phyloP scores from a whole-genome alignment of 257 asterid genomes.

The Euphrasia confusa region DNA sequence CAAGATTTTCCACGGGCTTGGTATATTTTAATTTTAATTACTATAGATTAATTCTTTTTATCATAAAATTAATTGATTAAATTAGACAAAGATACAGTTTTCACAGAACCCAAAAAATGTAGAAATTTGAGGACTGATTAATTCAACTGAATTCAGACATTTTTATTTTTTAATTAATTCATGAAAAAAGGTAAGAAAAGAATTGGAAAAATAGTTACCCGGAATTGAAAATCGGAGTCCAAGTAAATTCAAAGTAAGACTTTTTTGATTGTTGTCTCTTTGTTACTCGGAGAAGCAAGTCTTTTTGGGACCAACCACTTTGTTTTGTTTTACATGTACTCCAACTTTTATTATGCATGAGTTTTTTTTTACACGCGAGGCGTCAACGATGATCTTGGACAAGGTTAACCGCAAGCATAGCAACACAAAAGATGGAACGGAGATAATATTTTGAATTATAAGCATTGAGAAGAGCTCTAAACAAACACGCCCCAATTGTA shows the following conservation, averaged over 20 bases:
- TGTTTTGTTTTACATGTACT: constrained; percentile 15
- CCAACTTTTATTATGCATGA: no score
- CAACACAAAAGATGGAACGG: no score
- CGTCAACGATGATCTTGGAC: no score
- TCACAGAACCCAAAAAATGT: constrained; percentile 31
- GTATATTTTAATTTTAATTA: background rate
- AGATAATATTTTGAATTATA: no score
- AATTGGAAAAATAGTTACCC: constrained; percentile 15
- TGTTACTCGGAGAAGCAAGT: constrained; percentile 39
- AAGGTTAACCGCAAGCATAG: no score
- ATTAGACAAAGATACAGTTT: background rate
- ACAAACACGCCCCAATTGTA: no score
- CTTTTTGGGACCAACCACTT: constrained; percentile 41
- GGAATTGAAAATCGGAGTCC: constrained; percentile 31
- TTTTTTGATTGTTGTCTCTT: constrained; percentile 48
- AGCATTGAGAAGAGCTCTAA: no score
- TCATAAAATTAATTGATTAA: background rate
- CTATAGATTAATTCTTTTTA: background rate
- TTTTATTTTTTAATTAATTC: background rate
- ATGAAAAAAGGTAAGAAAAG: background rate
- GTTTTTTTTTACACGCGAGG: no score
- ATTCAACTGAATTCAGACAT: constrained; percentile 27
- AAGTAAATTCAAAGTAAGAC: constrained; percentile 57
- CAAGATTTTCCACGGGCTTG: constrained; percentile 36
- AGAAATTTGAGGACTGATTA: constrained; percentile 28